A percentile compares a stretch with the other conserved stretches of the same genome.
phyloP scores from a whole-genome alignment of 2,329 filamentous ascomycete genomes.

The Byssoonygena ceratinophila region DNA sequence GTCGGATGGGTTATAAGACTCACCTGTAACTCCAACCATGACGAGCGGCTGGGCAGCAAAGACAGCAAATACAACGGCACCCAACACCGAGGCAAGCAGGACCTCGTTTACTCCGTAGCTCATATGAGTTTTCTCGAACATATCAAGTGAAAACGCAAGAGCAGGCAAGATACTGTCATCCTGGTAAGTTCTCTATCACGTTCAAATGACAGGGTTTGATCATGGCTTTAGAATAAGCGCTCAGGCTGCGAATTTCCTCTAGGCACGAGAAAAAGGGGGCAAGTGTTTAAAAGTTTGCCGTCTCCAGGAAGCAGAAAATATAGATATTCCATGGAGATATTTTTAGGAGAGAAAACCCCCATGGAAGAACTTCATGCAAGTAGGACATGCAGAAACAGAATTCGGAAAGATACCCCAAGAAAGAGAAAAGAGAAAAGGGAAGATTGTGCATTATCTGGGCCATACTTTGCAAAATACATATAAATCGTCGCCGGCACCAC shows the following conservation, averaged over 20 bases:
- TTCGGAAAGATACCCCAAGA: background rate
- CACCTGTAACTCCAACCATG: slow-evolving; percentile 78
- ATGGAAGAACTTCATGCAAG: too few species aligned
- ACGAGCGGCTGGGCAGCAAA: slow-evolving; percentile 75
- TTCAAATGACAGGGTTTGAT: background rate
- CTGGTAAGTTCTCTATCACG: slow-evolving; percentile 12
- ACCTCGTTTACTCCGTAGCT: slow-evolving; percentile 88
- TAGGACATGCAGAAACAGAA: background rate
- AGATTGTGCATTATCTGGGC: slow-evolving; percentile 15
- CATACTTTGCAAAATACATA: slow-evolving; percentile 91
- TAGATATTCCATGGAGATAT: background rate
- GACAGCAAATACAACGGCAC: slow-evolving; percentile 67
- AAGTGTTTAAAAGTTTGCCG: too few species aligned
- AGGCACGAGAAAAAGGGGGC: too few species aligned
- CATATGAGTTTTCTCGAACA: slow-evolving; percentile 79
- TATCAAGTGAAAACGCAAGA: slow-evolving; percentile 79
- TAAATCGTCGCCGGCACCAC: slow-evolving; percentile 79
- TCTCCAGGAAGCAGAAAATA: too few species aligned
- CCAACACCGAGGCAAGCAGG: slow-evolving; percentile 72
- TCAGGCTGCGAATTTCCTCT: too few species aligned
- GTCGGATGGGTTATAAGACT: slow-evolving; percentile 15
- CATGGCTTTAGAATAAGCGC: too few species aligned
- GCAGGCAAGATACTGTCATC: slow-evolving; percentile 65
- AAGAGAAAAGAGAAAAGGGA: slow-evolving; percentile 5
- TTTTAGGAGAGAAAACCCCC: background rate